Base-by-base conservation (phyloP, 768 basidiomycete species). In the Hemileccinum rubropunctum region DNA sequence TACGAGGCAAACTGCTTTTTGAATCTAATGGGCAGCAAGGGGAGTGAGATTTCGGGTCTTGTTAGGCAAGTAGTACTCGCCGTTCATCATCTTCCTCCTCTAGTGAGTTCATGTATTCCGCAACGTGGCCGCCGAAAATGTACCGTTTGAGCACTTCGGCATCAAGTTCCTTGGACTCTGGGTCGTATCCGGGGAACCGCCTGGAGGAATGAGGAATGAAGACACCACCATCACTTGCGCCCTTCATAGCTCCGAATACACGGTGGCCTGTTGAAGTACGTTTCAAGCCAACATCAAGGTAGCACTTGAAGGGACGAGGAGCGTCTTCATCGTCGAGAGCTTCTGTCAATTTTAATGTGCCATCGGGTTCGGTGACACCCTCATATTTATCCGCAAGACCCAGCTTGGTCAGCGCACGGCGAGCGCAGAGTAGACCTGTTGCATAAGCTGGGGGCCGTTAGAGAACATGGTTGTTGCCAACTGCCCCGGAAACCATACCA, bases 1-100 rank as follows among this genome's bases (percentile, higher is more conserved):
- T 98, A 98, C 9, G 84, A 81, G 3, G 97, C 67, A 74, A 98
- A 98, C 67, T 97, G 94, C 78, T 94, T 97, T 80, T 95, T 97
- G 81, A 95, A 95, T 62, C 91, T 92, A 54, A 26, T 37, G 6
- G 43, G 35, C 30, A 17, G 28, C n/a, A 37, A 51, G 53, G 20
- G 1, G 20, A 33, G 45, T 62, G 23, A 58, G 28, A 45, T 42
- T 14, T n/a, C 3, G 14, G 3, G 20, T 48, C 11, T 43, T 47
- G 39, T 26, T n/a, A 11, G 45, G 42, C 17, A 11, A 18, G 27
- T 38, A 50, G 13, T 15, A 66, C 79, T 54, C 59, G 84, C 84
- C 94, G 82, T 75, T 98, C 95, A 63, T 98, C 97, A 67, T 99
- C 97, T 77, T 99, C 97, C 80, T 99, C 97, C 76, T 99, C 97